Evolutionary conservation across 179 eudicot species (phyloP).

Genomic region (Vitellaria paradoxa): DNA sequence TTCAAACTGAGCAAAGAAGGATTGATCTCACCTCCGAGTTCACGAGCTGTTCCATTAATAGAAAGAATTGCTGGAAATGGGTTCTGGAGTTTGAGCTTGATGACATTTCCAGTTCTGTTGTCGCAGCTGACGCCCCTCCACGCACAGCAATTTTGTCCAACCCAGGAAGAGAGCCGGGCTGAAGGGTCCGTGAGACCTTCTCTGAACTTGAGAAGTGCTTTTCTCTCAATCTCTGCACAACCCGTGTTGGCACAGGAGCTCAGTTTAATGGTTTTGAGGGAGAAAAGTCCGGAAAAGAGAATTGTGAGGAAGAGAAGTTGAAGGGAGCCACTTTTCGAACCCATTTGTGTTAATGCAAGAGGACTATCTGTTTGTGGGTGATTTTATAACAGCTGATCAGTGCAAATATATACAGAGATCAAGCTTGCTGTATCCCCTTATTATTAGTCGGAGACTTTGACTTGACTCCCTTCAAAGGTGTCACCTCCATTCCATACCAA

Average conservation of each 20-base stretch:
- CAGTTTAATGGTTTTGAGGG: not conserved
- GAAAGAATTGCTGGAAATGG: not conserved
- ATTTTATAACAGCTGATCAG: no score
- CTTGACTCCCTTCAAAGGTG: no score
- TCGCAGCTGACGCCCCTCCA: constrained; percentile 14
- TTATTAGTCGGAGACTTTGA: no score
- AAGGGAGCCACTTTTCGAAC: not conserved
- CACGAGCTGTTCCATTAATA: not conserved
- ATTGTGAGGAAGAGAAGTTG: not conserved
- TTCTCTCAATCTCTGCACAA: constrained; percentile 9
- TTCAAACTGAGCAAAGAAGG: constrained; percentile 12
- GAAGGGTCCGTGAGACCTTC: constrained; percentile 14
- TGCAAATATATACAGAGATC: no score
- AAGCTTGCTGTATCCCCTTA: no score
- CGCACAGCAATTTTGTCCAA: constrained; percentile 12
- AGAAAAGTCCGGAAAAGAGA: not conserved
- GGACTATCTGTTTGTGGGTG: no score
- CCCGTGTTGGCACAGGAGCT: not conserved
- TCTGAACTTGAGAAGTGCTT: constrained; percentile 18
- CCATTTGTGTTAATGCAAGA: not conserved
- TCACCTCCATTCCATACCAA: no score
- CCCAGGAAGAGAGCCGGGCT: constrained; percentile 2
- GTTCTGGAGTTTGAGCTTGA: constrained; percentile 11
- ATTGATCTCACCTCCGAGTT: constrained; percentile 3
- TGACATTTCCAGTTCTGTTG: constrained; percentile 4